Percentiles rank a stretch among this genome's conserved stretches.
phyloP scores from a whole-genome alignment of 2,329 filamentous ascomycete genomes.

The Fusarium chlamydosporum region DNA sequence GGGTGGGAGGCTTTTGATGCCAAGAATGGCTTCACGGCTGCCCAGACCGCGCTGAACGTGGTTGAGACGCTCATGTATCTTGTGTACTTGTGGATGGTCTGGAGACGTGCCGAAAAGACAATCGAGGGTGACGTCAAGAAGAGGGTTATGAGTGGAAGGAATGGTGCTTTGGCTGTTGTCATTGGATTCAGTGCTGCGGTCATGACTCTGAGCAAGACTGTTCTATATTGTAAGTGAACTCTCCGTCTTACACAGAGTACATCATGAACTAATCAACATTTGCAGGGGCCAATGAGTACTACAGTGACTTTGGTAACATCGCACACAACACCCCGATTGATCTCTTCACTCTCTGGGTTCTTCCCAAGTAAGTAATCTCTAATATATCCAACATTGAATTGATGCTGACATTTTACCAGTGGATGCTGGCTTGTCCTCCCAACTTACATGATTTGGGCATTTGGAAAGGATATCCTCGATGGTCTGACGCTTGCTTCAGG shows the following conservation, averaged over 20 bases:
- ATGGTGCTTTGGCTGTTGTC: constrained; percentile 62
- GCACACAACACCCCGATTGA: constrained; percentile 65
- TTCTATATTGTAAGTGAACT: constrained; percentile 68
- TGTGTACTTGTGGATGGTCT: constrained; percentile 65
- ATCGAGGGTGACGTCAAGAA: constrained; percentile 47
- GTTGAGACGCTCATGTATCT: constrained; percentile 76
- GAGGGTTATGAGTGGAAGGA: constrained; percentile 58
- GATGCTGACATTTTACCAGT: constrained; percentile 52
- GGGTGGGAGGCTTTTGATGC: constrained; percentile 79
- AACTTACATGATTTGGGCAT: constrained; percentile 64
- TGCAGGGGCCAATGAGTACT: constrained; percentile 70
- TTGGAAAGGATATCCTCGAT: constrained; percentile 65
- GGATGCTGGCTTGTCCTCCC: constrained; percentile 69
- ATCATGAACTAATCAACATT: background rate
- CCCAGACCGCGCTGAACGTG: constrained; percentile 78
- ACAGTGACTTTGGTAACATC: constrained; percentile 68
- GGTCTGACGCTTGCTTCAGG: constrained; percentile 59
- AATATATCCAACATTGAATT: fast-evolving
- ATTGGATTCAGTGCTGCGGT: constrained; percentile 67
- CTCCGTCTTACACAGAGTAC: fast-evolving
- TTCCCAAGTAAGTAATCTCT: constrained; percentile 66
- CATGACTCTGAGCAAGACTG: constrained; percentile 74
- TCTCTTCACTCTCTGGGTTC: constrained; percentile 68
- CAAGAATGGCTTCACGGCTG: constrained; percentile 80
- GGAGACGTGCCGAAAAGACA: constrained; percentile 29